Base-by-base conservation (phyloP, 306 rosid species). In the Delonix regia region DNA sequence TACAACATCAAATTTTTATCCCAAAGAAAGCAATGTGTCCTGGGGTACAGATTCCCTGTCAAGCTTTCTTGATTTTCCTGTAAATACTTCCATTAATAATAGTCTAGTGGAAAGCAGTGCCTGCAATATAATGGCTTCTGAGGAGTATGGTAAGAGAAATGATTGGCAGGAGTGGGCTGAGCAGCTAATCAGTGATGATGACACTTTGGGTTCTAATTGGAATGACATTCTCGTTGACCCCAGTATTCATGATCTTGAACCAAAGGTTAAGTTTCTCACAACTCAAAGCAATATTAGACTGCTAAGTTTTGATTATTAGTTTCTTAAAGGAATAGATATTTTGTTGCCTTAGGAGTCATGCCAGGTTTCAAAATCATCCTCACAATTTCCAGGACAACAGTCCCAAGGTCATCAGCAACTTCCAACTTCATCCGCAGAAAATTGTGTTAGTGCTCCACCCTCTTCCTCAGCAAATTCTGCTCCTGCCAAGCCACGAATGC, bases 81-180 rank as follows among this genome's bases (percentile, higher is more conserved):
- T 69, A 30, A 90, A 87, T 90, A 84, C 83, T 86, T 79, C 88
- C 55, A 71, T 85, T 27, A 90, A 89, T 77, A 88, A 75, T 85
- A 71, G 87, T 83, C 97, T 82, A 81, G 84, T 87, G 83, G 96
- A 90, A 77, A 83, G 80, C 83, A 83, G 88, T 86, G 87, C 86
- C 75, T 85, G 97, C 81, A 85, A 84, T 81, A 73, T 87, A 66
- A 78, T 92, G 87, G 87, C 87, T 59, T 74, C 90, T 44, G 98
- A 90, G 68, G 99, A 93, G 77, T 86, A 86, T 77, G 66, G 86
- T 77, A 91, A 90, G 90, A 84, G 72, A 73, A 83, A 74, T 74
- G 97, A 89, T 81, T 94, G 98, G 97, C 97, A 85, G 69, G 98
- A 89, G 48, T 96, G 99, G 99, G 97, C 98, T n/a, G 97, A 91